Evolutionary conservation across 176 grass and related monocot species (phyloP).

Genomic region (Cenchrus americanus): DNA sequence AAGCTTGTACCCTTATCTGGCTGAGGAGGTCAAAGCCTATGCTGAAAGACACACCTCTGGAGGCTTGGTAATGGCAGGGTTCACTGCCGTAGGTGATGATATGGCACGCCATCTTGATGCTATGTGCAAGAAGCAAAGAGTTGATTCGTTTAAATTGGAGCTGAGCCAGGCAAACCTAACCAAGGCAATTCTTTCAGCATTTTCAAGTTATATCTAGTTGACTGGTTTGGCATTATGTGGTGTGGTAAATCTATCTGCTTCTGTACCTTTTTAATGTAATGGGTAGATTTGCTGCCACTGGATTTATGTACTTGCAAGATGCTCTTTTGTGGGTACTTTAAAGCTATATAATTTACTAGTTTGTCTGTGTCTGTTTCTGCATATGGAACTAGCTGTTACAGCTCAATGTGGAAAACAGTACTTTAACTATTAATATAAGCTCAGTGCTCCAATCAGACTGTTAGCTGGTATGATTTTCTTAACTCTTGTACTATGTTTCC

Average conservation of each 20-base stretch:
- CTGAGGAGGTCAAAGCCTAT: conserved; percentile 9
- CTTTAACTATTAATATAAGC: not conserved
- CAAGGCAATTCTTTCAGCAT: not conserved
- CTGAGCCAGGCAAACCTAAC: not conserved
- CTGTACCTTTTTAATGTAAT: not conserved
- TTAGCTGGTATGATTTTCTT: not conserved
- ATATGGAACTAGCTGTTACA: not conserved
- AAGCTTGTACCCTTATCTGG: conserved; percentile 5
- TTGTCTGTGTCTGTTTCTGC: not conserved
- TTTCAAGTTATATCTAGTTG: not conserved
- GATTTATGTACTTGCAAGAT: too few relatives aligned
- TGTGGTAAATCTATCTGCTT: not conserved
- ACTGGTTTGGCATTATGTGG: not conserved
- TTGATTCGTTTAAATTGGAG: conserved; percentile 3
- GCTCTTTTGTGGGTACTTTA: not conserved
- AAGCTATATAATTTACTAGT: not conserved
- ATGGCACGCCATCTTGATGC: conserved; percentile 5
- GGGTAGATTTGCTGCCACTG: not conserved
- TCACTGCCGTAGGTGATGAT: not conserved
- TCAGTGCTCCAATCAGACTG: not conserved
- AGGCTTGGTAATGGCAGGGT: not conserved
- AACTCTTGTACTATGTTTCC: not conserved
- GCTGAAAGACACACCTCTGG: not conserved
- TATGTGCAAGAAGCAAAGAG: conserved; percentile 17
- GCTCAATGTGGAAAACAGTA: not conserved